Conservation (phyloP, 495 filamentous ascomycete species). For the Hypomontagnella monticulosa region DNA sequence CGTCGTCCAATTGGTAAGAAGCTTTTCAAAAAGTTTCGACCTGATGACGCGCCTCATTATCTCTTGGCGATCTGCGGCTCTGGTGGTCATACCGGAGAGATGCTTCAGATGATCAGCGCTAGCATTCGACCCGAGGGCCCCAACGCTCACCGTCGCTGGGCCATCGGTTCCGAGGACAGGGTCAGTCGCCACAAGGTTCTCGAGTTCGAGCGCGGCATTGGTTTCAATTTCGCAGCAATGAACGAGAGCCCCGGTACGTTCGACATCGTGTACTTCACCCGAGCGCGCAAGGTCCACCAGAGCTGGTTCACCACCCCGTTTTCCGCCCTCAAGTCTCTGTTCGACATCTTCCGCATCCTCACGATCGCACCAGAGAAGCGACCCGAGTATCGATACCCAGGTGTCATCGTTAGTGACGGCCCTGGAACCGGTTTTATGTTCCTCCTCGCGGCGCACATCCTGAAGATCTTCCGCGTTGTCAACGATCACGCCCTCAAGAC, state of each 20-base stretch:
- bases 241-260: constrained; percentile 52
- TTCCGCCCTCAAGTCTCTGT: constrained; percentile 59
- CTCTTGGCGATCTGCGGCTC: constrained; percentile 87
- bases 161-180: constrained; percentile 78
- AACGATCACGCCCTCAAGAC: constrained; percentile 61
- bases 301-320: constrained; percentile 72
- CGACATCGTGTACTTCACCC: constrained; percentile 69
- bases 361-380: constrained; percentile 43
- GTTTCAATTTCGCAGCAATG: constrained; percentile 23
- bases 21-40: background rate
- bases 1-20: background rate
- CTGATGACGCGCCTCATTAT: constrained; percentile 58
- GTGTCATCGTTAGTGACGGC: constrained; percentile 83
- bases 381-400: constrained; percentile 54
- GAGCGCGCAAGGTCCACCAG: constrained; percentile 82
- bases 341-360: constrained; percentile 63
- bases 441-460: constrained; percentile 69
- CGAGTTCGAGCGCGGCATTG: constrained; percentile 49
- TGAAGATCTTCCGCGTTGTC: constrained; percentile 67
- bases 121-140: constrained; percentile 48
- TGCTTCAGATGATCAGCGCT: constrained; percentile 78
- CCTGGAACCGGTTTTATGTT: constrained; percentile 88
- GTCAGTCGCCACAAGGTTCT: constrained; percentile 63
- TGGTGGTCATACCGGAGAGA: constrained; percentile 94
- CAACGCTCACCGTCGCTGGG: constrained; percentile 79